Evolutionary conservation across 169 alveolate species (phyloP).

Genomic region (Neospora caninum): DNA sequence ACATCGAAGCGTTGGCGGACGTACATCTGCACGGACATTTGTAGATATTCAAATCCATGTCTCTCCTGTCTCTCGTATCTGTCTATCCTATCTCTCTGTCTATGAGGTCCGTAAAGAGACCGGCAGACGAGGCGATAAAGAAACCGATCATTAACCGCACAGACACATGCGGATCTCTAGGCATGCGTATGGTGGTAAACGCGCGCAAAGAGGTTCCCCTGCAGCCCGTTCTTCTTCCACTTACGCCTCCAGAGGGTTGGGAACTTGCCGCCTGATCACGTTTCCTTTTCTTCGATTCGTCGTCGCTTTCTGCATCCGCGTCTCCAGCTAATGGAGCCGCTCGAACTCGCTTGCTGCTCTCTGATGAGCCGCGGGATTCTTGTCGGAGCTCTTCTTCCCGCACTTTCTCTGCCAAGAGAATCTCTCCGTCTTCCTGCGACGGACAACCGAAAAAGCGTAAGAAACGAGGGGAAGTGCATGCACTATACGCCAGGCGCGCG

Average conservation of each 20-base stretch:
- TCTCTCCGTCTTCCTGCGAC: slow-evolving; percentile 52
- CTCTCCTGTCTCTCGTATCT: too few species aligned
- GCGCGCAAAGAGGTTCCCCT: neutral
- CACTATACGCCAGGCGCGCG: too few species aligned
- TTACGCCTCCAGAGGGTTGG: too few species aligned
- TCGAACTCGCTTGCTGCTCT: neutral
- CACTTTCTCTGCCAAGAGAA: slow-evolving; percentile 48
- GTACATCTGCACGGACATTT: too few species aligned
- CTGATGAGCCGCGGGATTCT: neutral
- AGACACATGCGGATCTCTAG: too few species aligned
- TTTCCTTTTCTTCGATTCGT: neutral
- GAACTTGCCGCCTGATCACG: neutral
- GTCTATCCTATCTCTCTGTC: too few species aligned
- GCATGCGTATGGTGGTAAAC: neutral
- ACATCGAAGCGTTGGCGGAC: too few species aligned
- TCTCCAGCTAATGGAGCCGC: neutral
- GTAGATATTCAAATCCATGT: too few species aligned
- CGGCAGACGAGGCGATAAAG: too few species aligned
- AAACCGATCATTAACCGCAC: too few species aligned
- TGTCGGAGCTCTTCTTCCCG: slow-evolving; percentile 28
- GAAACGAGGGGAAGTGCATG: neutral
- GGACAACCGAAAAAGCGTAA: neutral
- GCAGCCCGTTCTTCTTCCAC: too few species aligned
- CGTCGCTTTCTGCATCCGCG: slow-evolving; percentile 29
- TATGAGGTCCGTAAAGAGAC: too few species aligned